Conservation (phyloP, 768 basidiomycete species). For the Macrolepiota fuliginosa region DNA sequence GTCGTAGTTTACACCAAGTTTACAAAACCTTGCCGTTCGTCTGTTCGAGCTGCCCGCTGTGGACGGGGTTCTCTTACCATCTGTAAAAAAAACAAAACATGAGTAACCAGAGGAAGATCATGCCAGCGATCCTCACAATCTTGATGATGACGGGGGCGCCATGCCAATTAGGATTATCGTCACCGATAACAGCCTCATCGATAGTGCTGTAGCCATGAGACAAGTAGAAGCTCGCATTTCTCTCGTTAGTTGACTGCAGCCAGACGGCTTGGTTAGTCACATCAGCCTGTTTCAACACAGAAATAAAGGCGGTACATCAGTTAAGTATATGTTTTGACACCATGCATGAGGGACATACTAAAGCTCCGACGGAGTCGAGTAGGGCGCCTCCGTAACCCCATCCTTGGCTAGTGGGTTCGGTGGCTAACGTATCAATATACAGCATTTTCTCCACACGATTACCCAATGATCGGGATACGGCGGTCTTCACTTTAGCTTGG, state of each 20-base stretch:
- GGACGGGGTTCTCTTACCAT: conserved; percentile 20
- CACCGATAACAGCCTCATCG: conserved; percentile 18
- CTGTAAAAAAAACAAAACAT: conserved; percentile 12
- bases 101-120: background rate
- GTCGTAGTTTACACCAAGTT: background rate
- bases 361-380: conserved; percentile 19
- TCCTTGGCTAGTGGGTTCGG: conserved; percentile 19
- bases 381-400: conserved; percentile 23
- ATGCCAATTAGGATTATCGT: conserved; percentile 24
- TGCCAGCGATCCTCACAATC: conserved; percentile 17
- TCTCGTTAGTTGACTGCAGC: conserved; percentile 21
- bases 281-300: conserved; percentile 18
- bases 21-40: background rate
- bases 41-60: background rate
- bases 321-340: background rate
- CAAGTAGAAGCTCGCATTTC: conserved; percentile 24
- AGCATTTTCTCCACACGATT: conserved; percentile 21
- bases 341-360: conserved; percentile 15
- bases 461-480: conserved; percentile 17
- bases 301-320: background rate
- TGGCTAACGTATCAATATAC: conserved; percentile 18
- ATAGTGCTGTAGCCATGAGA: conserved; percentile 24
- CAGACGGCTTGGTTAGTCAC: conserved; percentile 17
- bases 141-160: conserved; percentile 20
- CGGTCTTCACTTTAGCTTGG: conserved; percentile 12